phyloP scores from a whole-genome alignment of 78 protist species.

The Guillardia theta region DNA sequence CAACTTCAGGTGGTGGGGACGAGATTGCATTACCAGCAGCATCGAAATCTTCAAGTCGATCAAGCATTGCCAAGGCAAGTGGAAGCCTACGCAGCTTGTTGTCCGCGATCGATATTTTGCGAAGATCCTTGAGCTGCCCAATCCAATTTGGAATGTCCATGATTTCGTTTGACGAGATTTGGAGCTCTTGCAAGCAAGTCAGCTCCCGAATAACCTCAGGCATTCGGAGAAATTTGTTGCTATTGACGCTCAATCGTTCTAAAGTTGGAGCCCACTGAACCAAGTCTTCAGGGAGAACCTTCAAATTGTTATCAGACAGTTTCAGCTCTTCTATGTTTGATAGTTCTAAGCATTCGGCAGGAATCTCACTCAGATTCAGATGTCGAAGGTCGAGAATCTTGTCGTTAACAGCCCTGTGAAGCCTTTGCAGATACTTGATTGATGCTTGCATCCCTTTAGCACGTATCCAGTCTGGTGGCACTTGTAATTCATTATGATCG shows the following conservation, averaged over 20 bases:
- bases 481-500: not conserved
- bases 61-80: not conserved
- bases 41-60: not conserved
- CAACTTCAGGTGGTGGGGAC: slow-evolving; percentile 28
- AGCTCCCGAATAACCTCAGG: not conserved
- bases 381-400: not conserved
- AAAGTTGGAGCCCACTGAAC: not conserved
- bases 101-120: not conserved
- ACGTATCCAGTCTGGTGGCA: slow-evolving; percentile 10
- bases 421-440: not conserved
- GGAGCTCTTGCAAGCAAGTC: not conserved
- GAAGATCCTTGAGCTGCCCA: not conserved
- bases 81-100: not conserved
- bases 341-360: not conserved
- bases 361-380: not conserved
- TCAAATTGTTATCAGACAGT: not conserved
- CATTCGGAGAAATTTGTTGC: not conserved
- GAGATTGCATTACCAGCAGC: not conserved
- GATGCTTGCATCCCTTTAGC: not conserved
- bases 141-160: not conserved
- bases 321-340: not conserved
- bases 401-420: not conserved
- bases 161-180: not conserved
- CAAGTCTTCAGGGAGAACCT: not conserved
- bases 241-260: not conserved